Base-by-base conservation (phyloP, 2,329 filamentous ascomycete genomes). In the Fusarium zealandicum region DNA sequence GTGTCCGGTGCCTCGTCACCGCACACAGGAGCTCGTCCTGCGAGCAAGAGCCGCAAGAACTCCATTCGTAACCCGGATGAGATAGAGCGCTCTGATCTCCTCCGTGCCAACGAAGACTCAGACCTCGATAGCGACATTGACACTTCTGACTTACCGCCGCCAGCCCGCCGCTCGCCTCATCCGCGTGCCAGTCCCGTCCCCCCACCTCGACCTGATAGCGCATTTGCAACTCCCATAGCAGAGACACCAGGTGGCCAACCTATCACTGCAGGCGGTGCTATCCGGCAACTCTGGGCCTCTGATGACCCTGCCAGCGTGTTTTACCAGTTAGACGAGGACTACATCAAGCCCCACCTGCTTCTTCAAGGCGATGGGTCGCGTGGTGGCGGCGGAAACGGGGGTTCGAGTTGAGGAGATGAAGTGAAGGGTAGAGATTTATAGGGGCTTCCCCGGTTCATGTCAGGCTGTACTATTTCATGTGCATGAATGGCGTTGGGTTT, bases 231-330 rank as follows among this genome's bases (percentile, higher is more conserved):
- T n/a, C 69, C 71, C 2, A 43, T 65, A 31, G 56, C 65, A 52
- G 71, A 74, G 52, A 54, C 68, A 7, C 65, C 72, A 4, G 30
- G 64, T 6, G 42, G 54, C 17, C 44, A 77, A 40, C 76, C 82
- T 35, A 77, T 92, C n/a, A 90, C 85, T 22, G 90, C 90, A 10
- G 83, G 86, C 16, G 89, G 86, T 25, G 90, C 92, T 0, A 86
- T 97, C 53, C 86, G 87, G 51, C 90, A 93, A 69, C 79, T 99
- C 8, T 86, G 96, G 64, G 90, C 89, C 13, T 84, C 89, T 1
- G 92, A 96, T 43, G 95, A 99, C 72, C 92, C 96, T 37, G 90
- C 90, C 9, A 92, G 90, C 38, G 85, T 96, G 76, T 96, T 99
- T 74, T 88, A 87, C 64, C 93, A 96, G 75, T 78, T 99, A 55